Conservation (phyloP, 257 asterid genomes). For the Nicotiana sylvestris region DNA sequence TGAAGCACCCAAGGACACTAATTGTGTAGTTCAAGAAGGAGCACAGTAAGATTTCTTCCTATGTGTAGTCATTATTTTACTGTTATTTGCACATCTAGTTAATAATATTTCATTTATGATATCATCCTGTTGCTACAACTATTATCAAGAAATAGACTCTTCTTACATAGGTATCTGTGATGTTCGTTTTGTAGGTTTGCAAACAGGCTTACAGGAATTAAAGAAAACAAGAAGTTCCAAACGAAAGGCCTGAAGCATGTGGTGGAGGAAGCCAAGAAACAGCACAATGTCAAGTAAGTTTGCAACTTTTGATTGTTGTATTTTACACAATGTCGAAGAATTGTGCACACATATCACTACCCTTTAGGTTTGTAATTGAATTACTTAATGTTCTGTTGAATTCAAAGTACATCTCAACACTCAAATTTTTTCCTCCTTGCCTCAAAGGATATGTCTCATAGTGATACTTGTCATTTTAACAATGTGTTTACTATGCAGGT, state of each 20-base stretch:
- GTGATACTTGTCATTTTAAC: neutral
- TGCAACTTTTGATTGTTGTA: neutral
- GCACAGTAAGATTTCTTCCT: constrained; percentile 33
- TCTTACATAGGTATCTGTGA: neutral
- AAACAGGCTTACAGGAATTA: constrained; percentile 75
- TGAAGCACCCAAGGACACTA: constrained; percentile 40
- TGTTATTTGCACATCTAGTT: neutral
- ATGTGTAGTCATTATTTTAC: neutral
- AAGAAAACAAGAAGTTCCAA: constrained; percentile 75
- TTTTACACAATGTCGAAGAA: neutral
- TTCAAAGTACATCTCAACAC: neutral
- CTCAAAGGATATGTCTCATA: neutral
- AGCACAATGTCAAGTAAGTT: constrained; percentile 61
- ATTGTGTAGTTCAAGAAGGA: constrained; percentile 89
- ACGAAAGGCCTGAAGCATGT: constrained; percentile 73
- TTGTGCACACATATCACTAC: neutral
- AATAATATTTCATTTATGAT: neutral
- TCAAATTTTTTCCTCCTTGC: neutral
- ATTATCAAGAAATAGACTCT: neutral
- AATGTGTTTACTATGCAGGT: constrained; percentile 31
- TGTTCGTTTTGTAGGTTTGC: constrained; percentile 59
- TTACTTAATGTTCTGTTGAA: neutral
- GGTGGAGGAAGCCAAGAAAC: constrained; percentile 61
- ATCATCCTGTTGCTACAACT: too few relatives aligned
- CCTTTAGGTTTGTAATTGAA: neutral